Percentiles rank a stretch among this genome's conserved stretches.
Conservation (phyloP, 1,139 yeast species). For the Sugiyamaella paludigena region DNA sequence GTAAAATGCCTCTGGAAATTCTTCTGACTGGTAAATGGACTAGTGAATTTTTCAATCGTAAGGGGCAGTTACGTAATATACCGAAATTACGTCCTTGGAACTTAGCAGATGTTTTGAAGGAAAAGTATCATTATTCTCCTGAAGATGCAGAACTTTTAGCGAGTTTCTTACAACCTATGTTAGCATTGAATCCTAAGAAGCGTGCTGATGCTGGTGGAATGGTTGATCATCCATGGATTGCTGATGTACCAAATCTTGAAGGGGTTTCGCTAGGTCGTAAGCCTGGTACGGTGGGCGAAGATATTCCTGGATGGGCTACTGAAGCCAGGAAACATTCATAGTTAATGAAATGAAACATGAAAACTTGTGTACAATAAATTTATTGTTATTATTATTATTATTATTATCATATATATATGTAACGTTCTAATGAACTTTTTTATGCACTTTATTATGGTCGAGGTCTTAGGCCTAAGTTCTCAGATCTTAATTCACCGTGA, state of each 20-base stretch:
- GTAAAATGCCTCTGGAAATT: conserved; percentile 54
- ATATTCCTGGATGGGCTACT: conserved; percentile 68
- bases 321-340: conserved; percentile 34
- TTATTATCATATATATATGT: background rate
- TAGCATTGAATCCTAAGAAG: conserved; percentile 60
- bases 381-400: background rate
- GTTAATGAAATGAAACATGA: conserved; percentile 8
- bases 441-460: background rate
- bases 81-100: conserved; percentile 68
- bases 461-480: too few relatives aligned
- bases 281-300: conserved; percentile 65
- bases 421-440: background rate
- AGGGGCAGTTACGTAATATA: conserved; percentile 56
- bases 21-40: conserved; percentile 55
- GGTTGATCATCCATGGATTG: conserved; percentile 76
- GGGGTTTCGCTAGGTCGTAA: conserved; percentile 51
- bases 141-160: conserved; percentile 56
- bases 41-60: conserved; percentile 52
- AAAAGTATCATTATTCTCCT: conserved; percentile 65
- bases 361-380: conserved; percentile 7
- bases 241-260: conserved; percentile 59
- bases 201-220: conserved; percentile 83
- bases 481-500: background rate
- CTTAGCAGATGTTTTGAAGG: conserved; percentile 60
- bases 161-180: conserved; percentile 70